Conservation (phyloP, 306 rosid genomes). For the Elaeagnus macrophylla region DNA sequence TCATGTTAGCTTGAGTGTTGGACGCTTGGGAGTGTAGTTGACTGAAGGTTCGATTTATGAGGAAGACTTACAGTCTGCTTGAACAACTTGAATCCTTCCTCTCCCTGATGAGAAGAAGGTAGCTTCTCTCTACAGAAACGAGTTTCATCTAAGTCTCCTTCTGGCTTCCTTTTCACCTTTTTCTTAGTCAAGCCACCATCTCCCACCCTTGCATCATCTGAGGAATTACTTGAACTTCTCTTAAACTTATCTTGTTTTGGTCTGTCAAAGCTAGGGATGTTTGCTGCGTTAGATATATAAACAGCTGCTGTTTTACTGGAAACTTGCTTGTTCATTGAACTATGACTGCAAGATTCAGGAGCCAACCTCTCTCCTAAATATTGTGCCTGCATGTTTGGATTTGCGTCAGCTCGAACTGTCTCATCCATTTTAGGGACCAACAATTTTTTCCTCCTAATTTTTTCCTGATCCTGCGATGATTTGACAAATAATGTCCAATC, state of each 20-base stretch:
- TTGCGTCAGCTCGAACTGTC: slow-evolving; percentile 36
- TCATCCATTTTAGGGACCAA: slow-evolving; percentile 53
- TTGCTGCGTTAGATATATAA: slow-evolving; percentile 44
- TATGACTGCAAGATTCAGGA: slow-evolving; percentile 46
- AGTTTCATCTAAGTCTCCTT: slow-evolving; percentile 49
- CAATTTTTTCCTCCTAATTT: slow-evolving; percentile 68
- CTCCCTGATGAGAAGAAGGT: slow-evolving; percentile 46
- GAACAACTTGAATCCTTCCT: slow-evolving; percentile 49
- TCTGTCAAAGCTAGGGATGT: slow-evolving; percentile 32
- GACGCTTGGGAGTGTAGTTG: slow-evolving; percentile 51
- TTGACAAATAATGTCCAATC: not conserved
- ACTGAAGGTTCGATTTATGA: slow-evolving; percentile 47
- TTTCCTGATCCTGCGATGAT: slow-evolving; percentile 55
- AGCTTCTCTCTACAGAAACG: slow-evolving; percentile 47
- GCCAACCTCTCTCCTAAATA: slow-evolving; percentile 41
- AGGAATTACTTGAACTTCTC: slow-evolving; percentile 49
- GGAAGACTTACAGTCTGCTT: slow-evolving; percentile 54
- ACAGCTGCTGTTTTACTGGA: slow-evolving; percentile 31
- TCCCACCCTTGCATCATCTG: slow-evolving; percentile 46
- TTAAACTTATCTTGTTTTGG: slow-evolving; percentile 59
- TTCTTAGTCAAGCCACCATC: slow-evolving; percentile 57
- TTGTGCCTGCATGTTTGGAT: slow-evolving; percentile 47
- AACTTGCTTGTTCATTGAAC: slow-evolving; percentile 39
- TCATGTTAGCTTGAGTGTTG: slow-evolving; percentile 81
- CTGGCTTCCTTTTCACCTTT: slow-evolving; percentile 77